These are phyloP conservation scores for Claviceps capensis DNA, from an alignment of 2,329 filamentous ascomycete genomes.

Conservation along the genomic window DNA sequence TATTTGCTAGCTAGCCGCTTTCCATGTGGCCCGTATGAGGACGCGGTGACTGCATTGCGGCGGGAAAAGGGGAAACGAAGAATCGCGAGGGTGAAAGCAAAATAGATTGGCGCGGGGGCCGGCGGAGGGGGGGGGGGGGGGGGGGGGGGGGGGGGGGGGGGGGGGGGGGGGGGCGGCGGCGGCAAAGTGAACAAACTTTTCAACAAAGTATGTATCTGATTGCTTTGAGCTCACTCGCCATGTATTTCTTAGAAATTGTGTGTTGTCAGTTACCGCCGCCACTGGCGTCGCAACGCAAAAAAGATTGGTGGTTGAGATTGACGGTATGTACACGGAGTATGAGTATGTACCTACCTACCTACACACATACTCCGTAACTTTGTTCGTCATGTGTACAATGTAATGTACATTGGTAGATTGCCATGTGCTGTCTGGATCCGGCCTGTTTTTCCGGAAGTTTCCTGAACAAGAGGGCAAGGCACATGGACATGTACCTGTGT, in stretches of 20 bases:
- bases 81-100: neutral
- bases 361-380: neutral
- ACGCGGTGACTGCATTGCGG: neutral
- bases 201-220: neutral
- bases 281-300: neutral
- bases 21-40: neutral
- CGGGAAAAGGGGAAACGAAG: neutral
- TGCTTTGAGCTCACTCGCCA: too few species aligned
- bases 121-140: too few species aligned
- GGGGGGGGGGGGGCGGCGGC: neutral
- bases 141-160: too few species aligned
- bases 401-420: neutral
- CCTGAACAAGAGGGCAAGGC: neutral
- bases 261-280: neutral
- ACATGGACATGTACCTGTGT: neutral
- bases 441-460: neutral
- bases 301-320: too few species aligned
- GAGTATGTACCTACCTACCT: neutral
- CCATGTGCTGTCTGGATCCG: neutral
- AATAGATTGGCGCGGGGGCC: neutral
- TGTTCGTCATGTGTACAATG: too few species aligned
- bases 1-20: neutral
- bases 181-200: neutral
- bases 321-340: too few species aligned
- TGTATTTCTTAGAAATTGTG: neutral